Base-by-base conservation (phyloP, 2,329 filamentous ascomycete genomes). In the Coniella vitis region DNA sequence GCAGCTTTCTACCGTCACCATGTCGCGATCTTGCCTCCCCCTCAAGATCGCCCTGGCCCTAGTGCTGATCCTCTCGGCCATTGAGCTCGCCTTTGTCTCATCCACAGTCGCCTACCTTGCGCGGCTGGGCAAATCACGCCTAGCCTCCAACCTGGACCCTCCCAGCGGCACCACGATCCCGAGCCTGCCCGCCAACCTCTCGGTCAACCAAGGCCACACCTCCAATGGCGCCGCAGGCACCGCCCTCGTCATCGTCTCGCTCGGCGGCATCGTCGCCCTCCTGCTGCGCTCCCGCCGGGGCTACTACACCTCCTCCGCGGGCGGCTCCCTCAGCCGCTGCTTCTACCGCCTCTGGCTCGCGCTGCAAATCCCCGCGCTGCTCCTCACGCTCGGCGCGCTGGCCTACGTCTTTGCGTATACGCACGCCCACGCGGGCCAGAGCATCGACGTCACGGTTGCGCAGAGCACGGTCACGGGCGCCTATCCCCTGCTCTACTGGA, bases 151-250 rank as follows among this genome's bases (percentile, higher is more conserved):
- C 53, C 46, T 46, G 12, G 53, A 54, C 34, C 38, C 53, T 29
- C 58, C 55, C 22, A 45, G 54, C 1, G 57, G 55, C 19, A 58
- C 63, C 46, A 16, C 46, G 3, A 52, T 70, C 10, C 45, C 55
- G 9, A 65, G 64, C 38, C 48, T 58, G 2, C 67, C 68, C 1
- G 45, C 50, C 3, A 34, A 61, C 36, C 49, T 69, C 13, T 56
- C 73, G 49, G 60, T 66, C 38, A 58, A 70, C 51, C 66, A 69
- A 38, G 69, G 69, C 13, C 62, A 72, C 50, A 69, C 69, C 21
- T 64, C 63, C 45, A 69, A 72, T 35, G 65, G 63, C 22, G 71
- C 72, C 2, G 64, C 63, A 8, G 66, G 64, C 4, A 67, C 64
- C 2, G 65, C 62, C 1, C 56, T 69, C 25, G 55, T 69, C 1